Percentiles rank a stretch among this genome's conserved stretches.
These are phyloP conservation scores for Sporothrix brasiliensis DNA, from an alignment of 2,329 filamentous ascomycete species.

Conservation along the genomic window DNA sequence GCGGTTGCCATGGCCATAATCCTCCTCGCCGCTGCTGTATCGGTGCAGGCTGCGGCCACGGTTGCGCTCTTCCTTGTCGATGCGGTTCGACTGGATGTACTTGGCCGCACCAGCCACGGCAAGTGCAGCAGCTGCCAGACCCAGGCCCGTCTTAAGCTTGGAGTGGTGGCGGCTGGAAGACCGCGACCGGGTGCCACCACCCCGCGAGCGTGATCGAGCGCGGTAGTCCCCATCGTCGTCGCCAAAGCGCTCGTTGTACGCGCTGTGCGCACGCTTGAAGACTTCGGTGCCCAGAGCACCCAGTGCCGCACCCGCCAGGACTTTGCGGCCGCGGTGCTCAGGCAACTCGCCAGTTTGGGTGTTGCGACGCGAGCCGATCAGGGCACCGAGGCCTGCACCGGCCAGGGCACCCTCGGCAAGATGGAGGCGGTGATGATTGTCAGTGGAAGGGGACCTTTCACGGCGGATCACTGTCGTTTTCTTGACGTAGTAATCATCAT, in stretches of 20 bases:
- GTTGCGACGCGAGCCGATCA: conserved; percentile 59
- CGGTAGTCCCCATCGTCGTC: conserved; percentile 42
- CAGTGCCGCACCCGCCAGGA: conserved; percentile 63
- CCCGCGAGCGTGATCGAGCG: conserved; percentile 24
- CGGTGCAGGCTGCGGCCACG: conserved; percentile 60
- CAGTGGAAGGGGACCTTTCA: conserved; percentile 53
- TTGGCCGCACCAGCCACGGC: conserved; percentile 68
- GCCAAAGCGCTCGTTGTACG: conserved; percentile 59
- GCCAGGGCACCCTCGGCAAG: conserved; percentile 67
- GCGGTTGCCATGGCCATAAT: conserved; percentile 39
- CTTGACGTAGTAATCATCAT: conserved; percentile 50
- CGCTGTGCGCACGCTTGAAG: conserved; percentile 61
- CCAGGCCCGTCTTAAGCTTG: conserved; percentile 63
- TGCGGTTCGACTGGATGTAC: conserved; percentile 63
- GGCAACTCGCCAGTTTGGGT: conserved; percentile 54
- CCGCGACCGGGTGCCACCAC: conserved; percentile 44
- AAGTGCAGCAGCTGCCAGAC: conserved; percentile 64
- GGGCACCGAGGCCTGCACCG: conserved; percentile 63
- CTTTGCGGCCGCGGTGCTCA: conserved; percentile 60
- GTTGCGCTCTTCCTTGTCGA: conserved; percentile 60
- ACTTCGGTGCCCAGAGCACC: conserved; percentile 66
- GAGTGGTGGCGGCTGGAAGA: conserved; percentile 48
- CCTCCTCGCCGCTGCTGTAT: conserved; percentile 45
- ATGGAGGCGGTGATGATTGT: conserved; percentile 57
- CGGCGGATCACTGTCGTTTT: conserved; percentile 52